phyloP scores from a whole-genome alignment of 352 stramenopile genomes.

The Globisporangium sylvaticum region DNA sequence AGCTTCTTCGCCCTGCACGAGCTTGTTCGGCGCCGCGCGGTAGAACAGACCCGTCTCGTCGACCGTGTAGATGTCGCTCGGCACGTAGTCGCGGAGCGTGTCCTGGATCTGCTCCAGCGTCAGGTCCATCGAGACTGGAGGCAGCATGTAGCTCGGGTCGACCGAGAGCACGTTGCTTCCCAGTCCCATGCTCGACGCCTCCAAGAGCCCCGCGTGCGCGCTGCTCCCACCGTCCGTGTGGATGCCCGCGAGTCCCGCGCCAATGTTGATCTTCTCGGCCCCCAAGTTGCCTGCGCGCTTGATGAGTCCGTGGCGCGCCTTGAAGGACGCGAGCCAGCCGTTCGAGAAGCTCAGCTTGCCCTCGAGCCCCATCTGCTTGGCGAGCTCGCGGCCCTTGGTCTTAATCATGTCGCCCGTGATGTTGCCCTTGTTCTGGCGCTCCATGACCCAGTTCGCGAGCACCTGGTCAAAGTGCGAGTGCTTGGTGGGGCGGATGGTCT shows the following conservation, averaged over 20 bases:
- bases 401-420: conserved; percentile 90
- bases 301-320: conserved; percentile 78
- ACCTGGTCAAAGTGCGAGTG: conserved; percentile 41
- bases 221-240: neutral
- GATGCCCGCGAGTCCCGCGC: conserved; percentile 5
- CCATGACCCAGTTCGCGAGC: conserved; percentile 87
- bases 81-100: conserved; percentile 74
- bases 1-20: conserved; percentile 77
- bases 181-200: conserved; percentile 50
- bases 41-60: conserved; percentile 86
- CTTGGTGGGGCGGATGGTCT: conserved; percentile 36
- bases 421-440: conserved; percentile 85
- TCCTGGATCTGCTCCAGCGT: conserved; percentile 85
- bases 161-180: conserved; percentile 26
- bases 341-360: conserved; percentile 85
- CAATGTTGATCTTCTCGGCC: conserved; percentile 29
- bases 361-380: conserved; percentile 80
- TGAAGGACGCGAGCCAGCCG: conserved; percentile 83
- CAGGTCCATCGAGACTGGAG: conserved; percentile 75
- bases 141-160: conserved; percentile 75
- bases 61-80: conserved; percentile 83
- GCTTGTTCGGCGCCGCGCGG: conserved; percentile 79
- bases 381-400: conserved; percentile 73
- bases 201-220: conserved; percentile 31
- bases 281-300: conserved; percentile 44